These are phyloP conservation scores for Pezicula carpinea DNA, from an alignment of 2,329 filamentous ascomycete species.

Conservation along the genomic window DNA sequence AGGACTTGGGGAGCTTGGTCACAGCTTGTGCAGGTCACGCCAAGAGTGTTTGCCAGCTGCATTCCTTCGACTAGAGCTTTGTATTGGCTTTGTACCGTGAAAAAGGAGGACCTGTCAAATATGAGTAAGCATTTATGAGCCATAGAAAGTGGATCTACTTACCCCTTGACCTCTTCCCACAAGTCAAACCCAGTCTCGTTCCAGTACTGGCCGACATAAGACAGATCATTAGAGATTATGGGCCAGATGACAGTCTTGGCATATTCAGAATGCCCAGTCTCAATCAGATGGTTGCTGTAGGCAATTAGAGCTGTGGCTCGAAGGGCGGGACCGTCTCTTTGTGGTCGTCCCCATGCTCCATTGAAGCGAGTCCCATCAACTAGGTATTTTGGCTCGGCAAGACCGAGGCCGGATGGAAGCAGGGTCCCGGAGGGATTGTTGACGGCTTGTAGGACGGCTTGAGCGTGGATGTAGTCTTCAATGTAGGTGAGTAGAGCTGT, in stretches of 20 bases:
- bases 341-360: slow-evolving; percentile 57
- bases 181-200: slow-evolving; percentile 63
- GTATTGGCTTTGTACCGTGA: slow-evolving; percentile 66
- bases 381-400: slow-evolving; percentile 72
- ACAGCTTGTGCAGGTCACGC: slow-evolving; percentile 55
- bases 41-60: slow-evolving; percentile 57
- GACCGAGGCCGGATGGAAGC: slow-evolving; percentile 39
- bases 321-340: slow-evolving; percentile 74
- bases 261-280: slow-evolving; percentile 45
- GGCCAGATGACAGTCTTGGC: slow-evolving; percentile 60
- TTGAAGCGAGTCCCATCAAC: slow-evolving; percentile 60
- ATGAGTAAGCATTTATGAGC: too few relatives aligned
- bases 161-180: slow-evolving; percentile 75
- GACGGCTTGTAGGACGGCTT: slow-evolving; percentile 52
- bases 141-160: too few relatives aligned
- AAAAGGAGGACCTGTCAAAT: slow-evolving; percentile 57
- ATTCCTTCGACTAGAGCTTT: slow-evolving; percentile 57
- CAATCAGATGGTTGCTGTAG: slow-evolving; percentile 69
- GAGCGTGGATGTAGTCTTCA: slow-evolving; percentile 62
- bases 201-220: slow-evolving; percentile 71
- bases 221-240: slow-evolving; percentile 68
- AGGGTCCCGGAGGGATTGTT: slow-evolving; percentile 47
- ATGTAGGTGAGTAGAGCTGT: slow-evolving; percentile 44
- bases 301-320: slow-evolving; percentile 68
- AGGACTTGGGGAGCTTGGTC: slow-evolving; percentile 63